A percentile compares a stretch with the other conserved stretches of the same genome.
phyloP scores from a whole-genome alignment of 129 eudicot genomes.

The Flaveria trinervia region DNA sequence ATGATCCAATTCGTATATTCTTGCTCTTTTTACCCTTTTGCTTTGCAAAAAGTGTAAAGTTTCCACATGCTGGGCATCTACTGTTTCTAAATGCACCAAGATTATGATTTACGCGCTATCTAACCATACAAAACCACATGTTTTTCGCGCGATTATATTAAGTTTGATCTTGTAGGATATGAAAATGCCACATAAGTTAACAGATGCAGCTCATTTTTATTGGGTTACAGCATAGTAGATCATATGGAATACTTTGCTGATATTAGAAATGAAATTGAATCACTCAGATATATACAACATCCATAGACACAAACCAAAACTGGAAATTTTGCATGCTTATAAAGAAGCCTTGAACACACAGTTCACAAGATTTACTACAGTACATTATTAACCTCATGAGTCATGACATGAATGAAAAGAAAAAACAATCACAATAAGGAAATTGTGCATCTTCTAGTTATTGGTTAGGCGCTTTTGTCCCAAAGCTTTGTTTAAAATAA shows the following conservation, averaged over 20 bases:
- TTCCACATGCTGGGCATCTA: slow-evolving; percentile 18
- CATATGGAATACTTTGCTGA: background rate
- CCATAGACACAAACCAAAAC: slow-evolving; percentile 12
- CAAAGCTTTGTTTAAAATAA: slow-evolving; percentile 43
- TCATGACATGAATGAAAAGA: slow-evolving; percentile 19
- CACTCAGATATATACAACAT: background rate
- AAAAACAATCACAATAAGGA: slow-evolving; percentile 37
- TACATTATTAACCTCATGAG: slow-evolving; percentile 24
- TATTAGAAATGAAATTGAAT: background rate
- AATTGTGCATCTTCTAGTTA: slow-evolving; percentile 31
- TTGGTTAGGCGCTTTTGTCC: slow-evolving; percentile 1
- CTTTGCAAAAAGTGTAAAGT: slow-evolving; percentile 31
- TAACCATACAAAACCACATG: background rate
- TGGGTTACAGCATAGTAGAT: background rate
- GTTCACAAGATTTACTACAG: slow-evolving; percentile 32
- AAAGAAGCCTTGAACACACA: slow-evolving; percentile 30
- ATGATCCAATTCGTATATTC: slow-evolving; percentile 17
- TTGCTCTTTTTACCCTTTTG: slow-evolving; percentile 27
- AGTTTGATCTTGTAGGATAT: background rate
- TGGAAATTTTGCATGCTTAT: slow-evolving; percentile 8
- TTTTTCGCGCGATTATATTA: background rate
- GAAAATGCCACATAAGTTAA: background rate
- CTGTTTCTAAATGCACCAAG: slow-evolving; percentile 3
- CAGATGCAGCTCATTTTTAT: background rate
- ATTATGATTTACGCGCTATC: background rate